Conservation (phyloP, 2,329 filamentous ascomycete genomes). For the Apiospora saccharicola region DNA sequence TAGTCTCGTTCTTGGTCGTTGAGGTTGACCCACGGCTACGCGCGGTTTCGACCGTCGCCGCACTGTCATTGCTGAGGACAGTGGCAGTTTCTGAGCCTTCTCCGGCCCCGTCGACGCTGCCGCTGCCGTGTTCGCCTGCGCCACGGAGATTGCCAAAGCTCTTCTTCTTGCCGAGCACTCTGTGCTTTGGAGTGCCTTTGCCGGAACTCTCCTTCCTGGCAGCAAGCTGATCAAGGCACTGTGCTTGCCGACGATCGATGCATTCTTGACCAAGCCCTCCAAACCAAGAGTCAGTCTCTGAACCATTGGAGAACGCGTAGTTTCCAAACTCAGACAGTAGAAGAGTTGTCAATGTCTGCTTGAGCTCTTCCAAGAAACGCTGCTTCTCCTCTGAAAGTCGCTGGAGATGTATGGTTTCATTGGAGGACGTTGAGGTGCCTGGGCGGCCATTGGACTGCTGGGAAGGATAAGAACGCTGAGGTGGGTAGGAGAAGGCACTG, state of each 20-base stretch:
- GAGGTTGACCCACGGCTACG: conserved; percentile 34
- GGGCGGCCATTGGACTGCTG: conserved; percentile 63
- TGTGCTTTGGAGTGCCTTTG: conserved; percentile 55
- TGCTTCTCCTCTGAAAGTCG: conserved; percentile 73
- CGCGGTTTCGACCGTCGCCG: conserved; percentile 49
- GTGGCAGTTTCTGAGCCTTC: conserved; percentile 49
- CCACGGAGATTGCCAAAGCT: conserved; percentile 71
- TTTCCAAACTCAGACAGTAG: conserved; percentile 89
- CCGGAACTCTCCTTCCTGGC: conserved; percentile 53
- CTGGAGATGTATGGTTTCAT: conserved; percentile 70
- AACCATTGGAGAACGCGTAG: conserved; percentile 84
- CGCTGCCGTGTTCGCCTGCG: conserved; percentile 49
- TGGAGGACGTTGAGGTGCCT: conserved; percentile 71
- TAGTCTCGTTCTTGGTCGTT: conserved; percentile 43
- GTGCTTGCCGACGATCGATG: conserved; percentile 66
- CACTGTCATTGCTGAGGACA: conserved; percentile 51
- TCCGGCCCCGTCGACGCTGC: conserved; percentile 41
- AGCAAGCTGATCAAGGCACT: conserved; percentile 51
- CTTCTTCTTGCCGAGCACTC: conserved; percentile 69
- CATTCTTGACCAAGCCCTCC: conserved; percentile 71
- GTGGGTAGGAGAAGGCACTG: conserved; percentile 54
- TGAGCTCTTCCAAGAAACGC: conserved; percentile 79
- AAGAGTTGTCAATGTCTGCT: conserved; percentile 82
- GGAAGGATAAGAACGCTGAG: conserved; percentile 49
- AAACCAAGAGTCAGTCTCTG: conserved; percentile 93